Percentiles rank a stretch among this genome's conserved stretches.
These are phyloP conservation scores for Plasmodium chabaudi DNA, from an alignment of 169 alveolate species.

Conservation along the genomic window DNA sequence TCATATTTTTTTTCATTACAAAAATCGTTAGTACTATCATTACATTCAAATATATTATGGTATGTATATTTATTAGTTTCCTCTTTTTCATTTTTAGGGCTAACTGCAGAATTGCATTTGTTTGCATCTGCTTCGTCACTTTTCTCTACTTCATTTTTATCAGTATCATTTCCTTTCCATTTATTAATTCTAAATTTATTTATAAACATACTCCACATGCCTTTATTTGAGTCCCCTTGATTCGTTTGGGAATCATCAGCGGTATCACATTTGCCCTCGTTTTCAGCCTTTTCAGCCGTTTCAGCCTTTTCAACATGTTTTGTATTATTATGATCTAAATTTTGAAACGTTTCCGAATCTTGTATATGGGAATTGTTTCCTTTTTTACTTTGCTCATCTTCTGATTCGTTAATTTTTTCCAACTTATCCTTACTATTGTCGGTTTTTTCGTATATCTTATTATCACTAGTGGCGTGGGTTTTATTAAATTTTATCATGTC, in stretches of 20 bases:
- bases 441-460: not conserved
- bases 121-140: not conserved
- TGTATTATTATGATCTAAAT: too few species aligned
- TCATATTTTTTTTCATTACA: not conserved
- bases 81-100: not conserved
- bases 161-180: constrained; percentile 21
- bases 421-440: not conserved
- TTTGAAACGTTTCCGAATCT: too few species aligned
- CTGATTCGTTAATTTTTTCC: not conserved
- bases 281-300: not conserved
- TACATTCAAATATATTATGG: not conserved
- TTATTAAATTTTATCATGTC: too few species aligned
- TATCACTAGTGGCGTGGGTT: not conserved
- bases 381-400: too few species aligned
- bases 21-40: not conserved
- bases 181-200: constrained; percentile 20
- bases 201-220: constrained; percentile 5
- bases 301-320: not conserved
- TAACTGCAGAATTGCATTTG: not conserved
- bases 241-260: not conserved
- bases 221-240: not conserved
- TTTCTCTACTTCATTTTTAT: not conserved
- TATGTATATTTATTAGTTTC: not conserved
- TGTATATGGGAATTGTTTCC: too few species aligned
- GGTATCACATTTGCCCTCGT: not conserved